phyloP scores from a whole-genome alignment of 2,329 filamentous ascomycete species.

The Colletotrichum navitas region DNA sequence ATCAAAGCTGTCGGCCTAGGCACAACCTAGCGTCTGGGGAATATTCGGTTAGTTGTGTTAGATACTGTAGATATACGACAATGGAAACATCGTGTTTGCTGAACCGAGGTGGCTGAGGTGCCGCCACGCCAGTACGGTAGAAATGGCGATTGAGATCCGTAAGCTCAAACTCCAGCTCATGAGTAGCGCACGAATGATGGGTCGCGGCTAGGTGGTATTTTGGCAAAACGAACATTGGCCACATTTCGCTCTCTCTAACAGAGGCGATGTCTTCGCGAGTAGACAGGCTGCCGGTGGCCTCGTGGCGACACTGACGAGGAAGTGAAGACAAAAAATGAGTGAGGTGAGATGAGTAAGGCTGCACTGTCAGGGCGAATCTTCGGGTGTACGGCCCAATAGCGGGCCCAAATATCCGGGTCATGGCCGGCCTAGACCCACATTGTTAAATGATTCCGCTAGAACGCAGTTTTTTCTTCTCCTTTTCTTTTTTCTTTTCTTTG shows the following conservation, averaged over 20 bases:
- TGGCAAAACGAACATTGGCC: not conserved
- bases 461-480: constrained; percentile 8
- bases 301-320: not conserved
- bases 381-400: constrained; percentile 32
- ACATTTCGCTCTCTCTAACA: not conserved
- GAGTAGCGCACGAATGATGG: too few relatives aligned
- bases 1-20: not conserved
- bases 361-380: constrained; percentile 18
- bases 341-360: not conserved
- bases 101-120: not conserved
- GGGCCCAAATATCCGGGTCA: constrained; percentile 29
- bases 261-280: not conserved
- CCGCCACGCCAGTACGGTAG: not conserved
- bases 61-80: not conserved
- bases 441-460: constrained; percentile 37
- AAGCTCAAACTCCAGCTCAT: not conserved
- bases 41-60: not conserved
- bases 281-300: not conserved
- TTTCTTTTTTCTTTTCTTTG: constrained; percentile 18
- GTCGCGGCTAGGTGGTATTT: not conserved
- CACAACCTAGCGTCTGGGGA: not conserved
- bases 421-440: constrained; percentile 24
- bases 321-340: not conserved
- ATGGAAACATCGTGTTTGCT: not conserved
- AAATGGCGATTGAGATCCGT: not conserved